phyloP scores from a whole-genome alignment of 805 yeast species.

The Kluyveromyces aestuarii region DNA sequence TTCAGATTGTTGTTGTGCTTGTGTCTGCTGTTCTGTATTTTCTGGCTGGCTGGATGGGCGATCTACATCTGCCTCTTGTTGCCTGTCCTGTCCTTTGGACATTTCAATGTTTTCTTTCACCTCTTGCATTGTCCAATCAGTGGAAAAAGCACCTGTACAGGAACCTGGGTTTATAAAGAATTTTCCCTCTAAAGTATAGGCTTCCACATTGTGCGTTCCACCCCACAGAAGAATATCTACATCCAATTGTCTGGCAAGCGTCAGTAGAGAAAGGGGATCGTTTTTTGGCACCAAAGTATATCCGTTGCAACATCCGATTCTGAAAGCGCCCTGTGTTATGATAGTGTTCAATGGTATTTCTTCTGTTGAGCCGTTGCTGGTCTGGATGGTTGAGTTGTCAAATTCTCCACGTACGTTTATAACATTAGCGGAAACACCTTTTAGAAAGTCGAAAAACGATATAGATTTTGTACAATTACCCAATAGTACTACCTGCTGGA shows the following conservation, averaged over 20 bases:
- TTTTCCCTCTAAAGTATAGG: slow-evolving; percentile 85
- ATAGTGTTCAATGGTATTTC: slow-evolving; percentile 53
- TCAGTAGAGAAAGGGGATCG: slow-evolving; percentile 76
- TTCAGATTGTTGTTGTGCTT: neutral
- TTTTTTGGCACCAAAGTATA: slow-evolving; percentile 73
- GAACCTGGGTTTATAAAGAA: slow-evolving; percentile 96
- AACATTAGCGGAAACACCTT: slow-evolving; percentile 60
- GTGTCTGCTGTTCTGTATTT: slow-evolving; percentile 1
- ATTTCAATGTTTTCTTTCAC: slow-evolving; percentile 35
- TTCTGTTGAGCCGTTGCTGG: slow-evolving; percentile 12
- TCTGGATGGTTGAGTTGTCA: slow-evolving; percentile 40
- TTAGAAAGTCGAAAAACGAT: slow-evolving; percentile 53
- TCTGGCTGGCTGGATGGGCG: neutral
- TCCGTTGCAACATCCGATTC: slow-evolving; percentile 81
- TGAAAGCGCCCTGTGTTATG: slow-evolving; percentile 58
- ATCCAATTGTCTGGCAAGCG: slow-evolving; percentile 82
- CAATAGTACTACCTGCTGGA: slow-evolving; percentile 72
- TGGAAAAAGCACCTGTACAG: slow-evolving; percentile 82
- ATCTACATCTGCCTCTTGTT: slow-evolving; percentile 8
- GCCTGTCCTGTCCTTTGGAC: slow-evolving; percentile 10
- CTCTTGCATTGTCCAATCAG: slow-evolving; percentile 47
- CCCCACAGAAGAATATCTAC: slow-evolving; percentile 91
- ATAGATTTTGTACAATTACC: slow-evolving; percentile 74
- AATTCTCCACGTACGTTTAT: slow-evolving; percentile 76
- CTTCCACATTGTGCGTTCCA: slow-evolving; percentile 87